These are phyloP conservation scores for Rhizopogon parksii DNA, from an alignment of 1,284 basidiomycete genomes.

Conservation along the genomic window DNA sequence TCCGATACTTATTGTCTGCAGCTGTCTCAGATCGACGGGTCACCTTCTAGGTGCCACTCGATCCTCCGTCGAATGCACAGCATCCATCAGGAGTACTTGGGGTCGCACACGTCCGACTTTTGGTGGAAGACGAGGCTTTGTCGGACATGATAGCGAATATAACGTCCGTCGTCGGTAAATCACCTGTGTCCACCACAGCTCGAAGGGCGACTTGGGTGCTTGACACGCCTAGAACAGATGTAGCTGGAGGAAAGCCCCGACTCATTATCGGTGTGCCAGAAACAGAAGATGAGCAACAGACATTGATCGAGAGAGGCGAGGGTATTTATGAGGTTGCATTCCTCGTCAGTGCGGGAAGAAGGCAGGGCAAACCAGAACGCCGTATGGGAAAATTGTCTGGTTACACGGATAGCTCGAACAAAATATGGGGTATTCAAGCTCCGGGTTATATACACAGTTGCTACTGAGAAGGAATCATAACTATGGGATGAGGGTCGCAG, in stretches of 20 bases:
- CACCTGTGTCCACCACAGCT: constrained; percentile 23
- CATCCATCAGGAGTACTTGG: constrained; percentile 45
- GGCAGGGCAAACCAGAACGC: constrained; percentile 29
- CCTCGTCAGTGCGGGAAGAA: constrained; percentile 28
- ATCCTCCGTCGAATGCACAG: constrained; percentile 35
- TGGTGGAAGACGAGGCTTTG: constrained; percentile 28
- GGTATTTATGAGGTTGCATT: constrained; percentile 49
- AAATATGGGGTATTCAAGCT: neutral
- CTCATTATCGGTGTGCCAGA: constrained; percentile 34
- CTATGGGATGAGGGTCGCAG: too few species aligned
- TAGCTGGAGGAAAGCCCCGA: constrained; percentile 11
- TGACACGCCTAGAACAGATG: constrained; percentile 10
- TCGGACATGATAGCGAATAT: constrained; percentile 31
- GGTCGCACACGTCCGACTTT: constrained; percentile 40
- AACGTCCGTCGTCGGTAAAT: constrained; percentile 40
- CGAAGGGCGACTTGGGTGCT: constrained; percentile 2
- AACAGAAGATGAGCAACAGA: constrained; percentile 30
- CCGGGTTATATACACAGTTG: too few species aligned
- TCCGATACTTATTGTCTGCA: neutral
- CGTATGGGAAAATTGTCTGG: constrained; percentile 43
- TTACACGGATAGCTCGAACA: constrained; percentile 3
- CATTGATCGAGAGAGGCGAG: constrained; percentile 28
- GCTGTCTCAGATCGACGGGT: neutral
- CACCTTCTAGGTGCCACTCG: constrained; percentile 39
- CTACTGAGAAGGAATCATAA: too few species aligned